A percentile compares a stretch with the other conserved stretches of the same genome.
Conservation (phyloP, 2,329 filamentous ascomycete genomes). For the Ceratocystis lukuohia region DNA sequence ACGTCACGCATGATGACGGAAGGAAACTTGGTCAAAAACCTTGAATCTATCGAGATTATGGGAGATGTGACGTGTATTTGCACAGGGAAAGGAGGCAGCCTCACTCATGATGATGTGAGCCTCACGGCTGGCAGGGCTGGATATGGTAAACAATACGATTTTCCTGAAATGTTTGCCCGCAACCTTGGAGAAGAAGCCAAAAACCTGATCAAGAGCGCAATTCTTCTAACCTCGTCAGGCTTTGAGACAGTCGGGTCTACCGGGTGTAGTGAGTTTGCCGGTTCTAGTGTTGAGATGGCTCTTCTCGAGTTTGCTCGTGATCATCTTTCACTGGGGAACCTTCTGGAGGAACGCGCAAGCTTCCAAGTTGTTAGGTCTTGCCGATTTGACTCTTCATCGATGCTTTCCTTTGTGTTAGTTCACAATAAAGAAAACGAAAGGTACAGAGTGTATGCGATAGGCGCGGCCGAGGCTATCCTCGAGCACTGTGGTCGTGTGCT, state of each 20-base stretch:
- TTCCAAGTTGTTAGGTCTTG: constrained; percentile 36
- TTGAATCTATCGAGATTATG: constrained; percentile 50
- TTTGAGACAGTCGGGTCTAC: constrained; percentile 35
- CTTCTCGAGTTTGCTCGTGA: constrained; percentile 38
- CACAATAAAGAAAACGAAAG: constrained; percentile 31
- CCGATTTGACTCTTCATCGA: constrained; percentile 41
- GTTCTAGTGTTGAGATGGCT: constrained; percentile 43
- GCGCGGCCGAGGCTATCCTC: constrained; percentile 43
- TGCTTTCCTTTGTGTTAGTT: constrained; percentile 44
- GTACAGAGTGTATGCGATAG: constrained; percentile 42
- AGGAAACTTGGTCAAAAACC: constrained; percentile 46
- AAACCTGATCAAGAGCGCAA: constrained; percentile 29
- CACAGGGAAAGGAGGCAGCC: constrained; percentile 53
- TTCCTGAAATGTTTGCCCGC: constrained; percentile 24
- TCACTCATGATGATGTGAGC: constrained; percentile 51
- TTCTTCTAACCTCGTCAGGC: constrained; percentile 39
- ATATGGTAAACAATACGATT: constrained; percentile 28
- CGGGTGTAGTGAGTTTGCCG: constrained; percentile 32
- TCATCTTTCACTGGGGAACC: constrained; percentile 33
- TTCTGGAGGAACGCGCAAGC: constrained; percentile 36
- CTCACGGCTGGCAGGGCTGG: constrained; percentile 45
- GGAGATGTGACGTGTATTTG: constrained; percentile 51
- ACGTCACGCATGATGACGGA: constrained; percentile 50
- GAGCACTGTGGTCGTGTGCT: constrained; percentile 32
- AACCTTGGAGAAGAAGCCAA: constrained; percentile 27